Base-by-base conservation (phyloP, 1,284 basidiomycete species). In the Pyrrhoderma lamaoense region DNA sequence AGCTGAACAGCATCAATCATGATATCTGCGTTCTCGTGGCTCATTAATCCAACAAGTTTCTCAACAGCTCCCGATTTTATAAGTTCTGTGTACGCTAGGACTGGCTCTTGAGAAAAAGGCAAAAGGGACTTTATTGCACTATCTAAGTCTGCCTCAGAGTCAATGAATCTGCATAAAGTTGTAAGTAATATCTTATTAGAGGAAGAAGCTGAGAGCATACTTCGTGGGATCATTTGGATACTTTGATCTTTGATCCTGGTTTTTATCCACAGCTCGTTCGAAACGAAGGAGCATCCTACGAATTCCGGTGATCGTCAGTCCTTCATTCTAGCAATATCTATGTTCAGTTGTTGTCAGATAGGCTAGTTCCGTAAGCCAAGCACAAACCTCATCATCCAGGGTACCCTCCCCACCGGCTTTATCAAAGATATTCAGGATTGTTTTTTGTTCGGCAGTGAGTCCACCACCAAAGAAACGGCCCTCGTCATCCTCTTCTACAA, bases 131-230 rank as follows among this genome's bases (percentile, higher is more conserved):
- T 93, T 55, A 99, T 78, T 13, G 91, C 80, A 47, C 75, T 73
- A 61, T 99, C 92, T 7, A 99, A 77, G 62, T 97, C 93, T 22
- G 91, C 89, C 72, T 99, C 96, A 0, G 96, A 99, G 61, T 98
- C 93, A 62, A 99, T 96, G 72, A 99, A 99, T 66, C 94, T 95
- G 31, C 3, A 2, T n/a, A 35, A 19, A 42, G 43, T 19, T 27
- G 9, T 31, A 18, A 42, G 25, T 23, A 35, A n/a, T 27, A 21
- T 13, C 31, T 23, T 8, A 18, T 19, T 21, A 2, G 2, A 5
- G 2, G 3, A 43, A 19, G 16, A 47, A 2, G 11, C 11, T 13
- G 13, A 42, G 25, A 1, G 67, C 79, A 51, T 59, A 93, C 93
- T 89, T 95, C 43, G 90, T 79, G 1, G 93, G 93, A 59, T 95